Evolutionary conservation across 495 filamentous ascomycete species (phyloP).

Genomic region (Podospora anserina): DNA sequence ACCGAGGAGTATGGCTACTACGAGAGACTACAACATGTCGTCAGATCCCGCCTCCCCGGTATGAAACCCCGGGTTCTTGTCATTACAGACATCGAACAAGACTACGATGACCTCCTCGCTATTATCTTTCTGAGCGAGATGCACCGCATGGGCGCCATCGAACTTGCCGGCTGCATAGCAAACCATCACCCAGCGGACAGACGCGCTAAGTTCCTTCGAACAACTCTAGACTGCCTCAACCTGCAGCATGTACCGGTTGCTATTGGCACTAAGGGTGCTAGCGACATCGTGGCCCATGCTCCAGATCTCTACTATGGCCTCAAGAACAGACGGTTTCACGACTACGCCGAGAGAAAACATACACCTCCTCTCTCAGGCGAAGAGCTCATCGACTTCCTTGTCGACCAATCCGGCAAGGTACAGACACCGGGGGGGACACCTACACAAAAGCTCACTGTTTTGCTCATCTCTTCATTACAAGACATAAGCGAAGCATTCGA

Average conservation of each 20-base stretch:
- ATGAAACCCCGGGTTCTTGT: constrained; percentile 21
- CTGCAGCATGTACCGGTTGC: constrained; percentile 15
- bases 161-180: constrained; percentile 21
- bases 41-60: constrained; percentile 9
- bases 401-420: neutral
- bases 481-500: constrained; percentile 23
- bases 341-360: constrained; percentile 1
- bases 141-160: constrained; percentile 23
- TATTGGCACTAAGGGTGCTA: constrained; percentile 9
- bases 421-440: neutral
- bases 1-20: constrained; percentile 4
- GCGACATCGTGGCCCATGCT: neutral
- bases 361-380: neutral
- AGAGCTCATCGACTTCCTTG: neutral
- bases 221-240: constrained; percentile 13
- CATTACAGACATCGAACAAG: constrained; percentile 23
- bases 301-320: constrained; percentile 17
- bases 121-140: constrained; percentile 27
- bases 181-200: constrained; percentile 15
- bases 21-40: constrained; percentile 8
- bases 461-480: constrained; percentile 20
- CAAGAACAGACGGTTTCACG: constrained; percentile 17
- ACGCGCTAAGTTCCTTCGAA: constrained; percentile 21
- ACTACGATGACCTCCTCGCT: constrained; percentile 25
- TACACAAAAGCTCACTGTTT: constrained; percentile 15